These are phyloP conservation scores for Quercus wislizeni DNA, from an alignment of 306 rosid genomes.

Conservation along the genomic window DNA sequence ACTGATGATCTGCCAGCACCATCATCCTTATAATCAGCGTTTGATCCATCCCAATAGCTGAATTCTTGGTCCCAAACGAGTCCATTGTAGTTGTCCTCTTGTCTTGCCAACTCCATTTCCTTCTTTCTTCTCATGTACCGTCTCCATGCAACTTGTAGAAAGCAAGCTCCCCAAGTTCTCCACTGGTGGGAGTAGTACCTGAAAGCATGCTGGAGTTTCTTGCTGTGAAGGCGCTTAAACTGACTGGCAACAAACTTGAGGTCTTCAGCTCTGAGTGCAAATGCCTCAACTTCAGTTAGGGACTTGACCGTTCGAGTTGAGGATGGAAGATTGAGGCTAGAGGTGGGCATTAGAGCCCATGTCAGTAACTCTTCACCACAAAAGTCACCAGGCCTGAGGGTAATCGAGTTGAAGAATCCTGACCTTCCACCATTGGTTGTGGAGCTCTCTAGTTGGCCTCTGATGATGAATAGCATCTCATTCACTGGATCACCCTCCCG, in stretches of 20 bases:
- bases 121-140: constrained; percentile 51
- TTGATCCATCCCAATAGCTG: constrained; percentile 1
- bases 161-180: constrained; percentile 87
- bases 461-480: constrained; percentile 83
- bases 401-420: constrained; percentile 78
- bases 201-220: constrained; percentile 82
- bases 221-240: constrained; percentile 83
- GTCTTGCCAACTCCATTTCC: constrained; percentile 54
- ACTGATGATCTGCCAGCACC: constrained; percentile 3
- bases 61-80: constrained; percentile 27
- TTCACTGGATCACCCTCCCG: constrained; percentile 86
- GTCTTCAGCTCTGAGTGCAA: constrained; percentile 78
- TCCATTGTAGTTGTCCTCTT: constrained; percentile 45
- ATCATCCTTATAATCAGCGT: neutral
- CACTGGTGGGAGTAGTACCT: constrained; percentile 85
- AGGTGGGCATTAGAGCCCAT: constrained; percentile 64
- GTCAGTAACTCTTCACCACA: constrained; percentile 90
- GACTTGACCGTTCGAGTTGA: constrained; percentile 75
- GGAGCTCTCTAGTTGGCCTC: constrained; percentile 89
- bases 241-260: constrained; percentile 73
- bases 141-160: constrained; percentile 84
- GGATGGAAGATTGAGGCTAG: constrained; percentile 59
- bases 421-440: constrained; percentile 82
- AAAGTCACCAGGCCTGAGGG: constrained; percentile 69
- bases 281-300: constrained; percentile 79